phyloP scores from a whole-genome alignment of 768 basidiomycete genomes.

The Auriscalpium orientale region DNA sequence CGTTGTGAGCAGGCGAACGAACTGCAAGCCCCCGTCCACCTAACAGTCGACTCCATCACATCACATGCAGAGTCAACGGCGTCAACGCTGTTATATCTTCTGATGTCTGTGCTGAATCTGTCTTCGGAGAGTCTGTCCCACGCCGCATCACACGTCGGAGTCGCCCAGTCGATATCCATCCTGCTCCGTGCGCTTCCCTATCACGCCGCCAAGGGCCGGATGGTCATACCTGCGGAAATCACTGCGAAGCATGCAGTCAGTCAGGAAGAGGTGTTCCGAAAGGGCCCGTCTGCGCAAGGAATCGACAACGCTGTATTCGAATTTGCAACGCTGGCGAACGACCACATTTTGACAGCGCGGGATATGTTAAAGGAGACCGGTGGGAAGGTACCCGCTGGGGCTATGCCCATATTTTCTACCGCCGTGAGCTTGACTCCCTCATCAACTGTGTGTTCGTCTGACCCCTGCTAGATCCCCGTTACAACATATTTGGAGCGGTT shows the following conservation, averaged over 20 bases:
- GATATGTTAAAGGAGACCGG: slow-evolving; percentile 52
- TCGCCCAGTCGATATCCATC: slow-evolving; percentile 62
- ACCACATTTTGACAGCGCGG: slow-evolving; percentile 69
- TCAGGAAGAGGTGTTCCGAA: slow-evolving; percentile 73
- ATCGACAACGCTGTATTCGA: slow-evolving; percentile 78
- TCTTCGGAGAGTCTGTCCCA: slow-evolving; percentile 52
- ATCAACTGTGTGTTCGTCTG: not conserved
- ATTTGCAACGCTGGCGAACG: slow-evolving; percentile 74
- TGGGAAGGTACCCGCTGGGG: slow-evolving; percentile 46
- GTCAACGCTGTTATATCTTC: slow-evolving; percentile 68
- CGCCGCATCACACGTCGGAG: slow-evolving; percentile 76
- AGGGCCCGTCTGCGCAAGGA: slow-evolving; percentile 43
- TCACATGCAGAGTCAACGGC: slow-evolving; percentile 76
- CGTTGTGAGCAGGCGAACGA: slow-evolving; percentile 46
- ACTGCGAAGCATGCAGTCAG: slow-evolving; percentile 70
- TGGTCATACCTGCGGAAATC: slow-evolving; percentile 77
- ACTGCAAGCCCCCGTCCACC: slow-evolving; percentile 53
- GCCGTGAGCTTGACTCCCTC: slow-evolving; percentile 43
- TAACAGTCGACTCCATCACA: slow-evolving; percentile 60
- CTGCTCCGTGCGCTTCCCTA: slow-evolving; percentile 72
- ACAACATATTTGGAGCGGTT: slow-evolving; percentile 54
- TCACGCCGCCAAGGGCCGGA: slow-evolving; percentile 61
- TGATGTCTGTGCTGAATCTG: slow-evolving; percentile 59
- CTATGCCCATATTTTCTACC: slow-evolving; percentile 64
- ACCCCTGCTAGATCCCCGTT: slow-evolving; percentile 51